A percentile compares a stretch with the other conserved stretches of the same genome.
Evolutionary conservation across 2,329 filamentous ascomycete species (phyloP).

Genomic region (Colletotrichum melonis): DNA sequence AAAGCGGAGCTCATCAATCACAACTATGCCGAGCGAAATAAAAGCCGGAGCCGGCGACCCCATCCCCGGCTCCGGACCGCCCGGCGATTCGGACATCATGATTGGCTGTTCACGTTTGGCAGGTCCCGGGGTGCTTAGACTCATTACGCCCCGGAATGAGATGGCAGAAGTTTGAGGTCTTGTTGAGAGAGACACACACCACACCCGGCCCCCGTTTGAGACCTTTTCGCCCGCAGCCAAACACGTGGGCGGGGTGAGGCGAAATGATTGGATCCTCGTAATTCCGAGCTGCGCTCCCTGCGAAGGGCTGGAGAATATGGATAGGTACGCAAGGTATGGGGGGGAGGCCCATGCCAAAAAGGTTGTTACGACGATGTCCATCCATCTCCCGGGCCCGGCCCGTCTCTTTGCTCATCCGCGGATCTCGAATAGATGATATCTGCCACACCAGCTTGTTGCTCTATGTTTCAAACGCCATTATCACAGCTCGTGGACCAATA

Average conservation of each 20-base stretch:
- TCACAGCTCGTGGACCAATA: not conserved
- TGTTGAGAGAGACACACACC: not conserved
- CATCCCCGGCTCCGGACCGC: not conserved
- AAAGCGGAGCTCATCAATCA: constrained; percentile 27
- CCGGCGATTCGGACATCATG: not conserved
- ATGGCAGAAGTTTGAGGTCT: not conserved
- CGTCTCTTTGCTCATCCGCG: not conserved
- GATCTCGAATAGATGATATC: not conserved
- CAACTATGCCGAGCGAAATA: constrained; percentile 31
- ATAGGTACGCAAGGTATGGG: too few species aligned
- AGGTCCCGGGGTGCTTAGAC: not conserved
- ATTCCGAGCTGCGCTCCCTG: not conserved
- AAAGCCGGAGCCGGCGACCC: constrained; percentile 17
- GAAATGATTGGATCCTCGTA: not conserved
- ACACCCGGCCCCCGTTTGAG: not conserved
- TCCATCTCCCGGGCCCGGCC: constrained; percentile 15
- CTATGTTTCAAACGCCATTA: not conserved
- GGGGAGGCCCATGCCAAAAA: not conserved
- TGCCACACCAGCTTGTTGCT: not conserved
- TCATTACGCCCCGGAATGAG: not conserved
- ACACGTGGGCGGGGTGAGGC: not conserved
- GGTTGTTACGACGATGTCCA: not conserved
- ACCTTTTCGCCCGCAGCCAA: not conserved
- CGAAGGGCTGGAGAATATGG: not conserved
- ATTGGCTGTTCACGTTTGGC: not conserved